phyloP scores from a whole-genome alignment of 495 filamentous ascomycete genomes.

The Jackrogersella multiformis region DNA sequence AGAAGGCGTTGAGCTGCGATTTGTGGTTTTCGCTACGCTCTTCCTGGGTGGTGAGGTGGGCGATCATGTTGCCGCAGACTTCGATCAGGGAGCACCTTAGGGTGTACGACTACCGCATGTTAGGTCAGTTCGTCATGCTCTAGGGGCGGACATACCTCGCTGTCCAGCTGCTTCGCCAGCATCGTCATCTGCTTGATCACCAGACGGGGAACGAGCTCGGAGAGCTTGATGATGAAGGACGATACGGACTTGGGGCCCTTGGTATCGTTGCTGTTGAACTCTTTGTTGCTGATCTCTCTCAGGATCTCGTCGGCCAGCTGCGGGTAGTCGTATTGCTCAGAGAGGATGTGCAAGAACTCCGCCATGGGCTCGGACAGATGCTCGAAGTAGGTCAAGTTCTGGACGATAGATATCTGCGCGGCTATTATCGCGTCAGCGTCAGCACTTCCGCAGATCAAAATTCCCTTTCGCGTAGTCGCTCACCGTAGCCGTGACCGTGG shows the following conservation, averaged over 20 bases:
- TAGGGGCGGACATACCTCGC: conserved; percentile 69
- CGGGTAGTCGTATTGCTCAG: conserved; percentile 97
- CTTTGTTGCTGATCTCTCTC: conserved; percentile 93
- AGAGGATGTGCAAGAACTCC: conserved; percentile 94
- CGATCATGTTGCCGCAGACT: conserved; percentile 97
- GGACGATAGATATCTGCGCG: conserved; percentile 96
- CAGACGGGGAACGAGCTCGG: conserved; percentile 88
- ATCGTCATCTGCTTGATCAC: conserved; percentile 98
- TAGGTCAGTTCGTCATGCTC: conserved; percentile 13
- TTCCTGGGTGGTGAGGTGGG: conserved; percentile 88
- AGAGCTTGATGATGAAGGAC: conserved; percentile 93
- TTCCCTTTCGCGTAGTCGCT: conserved; percentile 23
- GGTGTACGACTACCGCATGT: conserved; percentile 76
- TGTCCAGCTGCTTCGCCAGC: conserved; percentile 91
- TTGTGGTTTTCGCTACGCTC: conserved; percentile 91
- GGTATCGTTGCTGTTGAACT: conserved; percentile 96
- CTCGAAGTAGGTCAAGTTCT: conserved; percentile 97
- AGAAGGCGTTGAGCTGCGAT: conserved; percentile 93
- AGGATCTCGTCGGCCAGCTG: conserved; percentile 95
- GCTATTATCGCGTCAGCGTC: conserved; percentile 63
- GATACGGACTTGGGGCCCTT: conserved; percentile 98
- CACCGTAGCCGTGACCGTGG: conserved; percentile 96
- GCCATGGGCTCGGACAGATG: conserved; percentile 99
- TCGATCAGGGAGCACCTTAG: conserved; percentile 94
- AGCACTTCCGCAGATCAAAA: conserved; percentile 22